These are phyloP conservation scores for Melampsora americana DNA, from an alignment of 1,284 basidiomycete genomes.

Conservation along the genomic window DNA sequence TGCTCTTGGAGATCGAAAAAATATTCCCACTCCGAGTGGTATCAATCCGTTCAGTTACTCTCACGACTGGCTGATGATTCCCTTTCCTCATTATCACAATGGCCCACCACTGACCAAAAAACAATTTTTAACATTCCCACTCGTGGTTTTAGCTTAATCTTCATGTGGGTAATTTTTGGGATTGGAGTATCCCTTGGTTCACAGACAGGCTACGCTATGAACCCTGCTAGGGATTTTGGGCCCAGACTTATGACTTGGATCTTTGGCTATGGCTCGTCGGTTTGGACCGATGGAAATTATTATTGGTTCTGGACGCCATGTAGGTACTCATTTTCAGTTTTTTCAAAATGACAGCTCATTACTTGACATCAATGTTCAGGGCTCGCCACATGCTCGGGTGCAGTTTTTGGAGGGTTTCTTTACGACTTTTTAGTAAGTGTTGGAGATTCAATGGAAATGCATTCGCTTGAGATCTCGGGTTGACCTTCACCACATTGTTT, in stretches of 20 bases:
- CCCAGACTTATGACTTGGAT: constrained; percentile 23
- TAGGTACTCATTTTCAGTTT: constrained; percentile 8
- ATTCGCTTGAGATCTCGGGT: no score
- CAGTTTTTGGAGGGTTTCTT: constrained; percentile 23
- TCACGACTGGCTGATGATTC: not conserved
- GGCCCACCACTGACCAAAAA: not conserved
- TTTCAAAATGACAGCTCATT: not conserved
- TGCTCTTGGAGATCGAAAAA: constrained; percentile 27
- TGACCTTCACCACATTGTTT: no score
- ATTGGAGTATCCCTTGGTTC: constrained; percentile 22
- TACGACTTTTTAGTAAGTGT: constrained; percentile 33
- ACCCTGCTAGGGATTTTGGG: constrained; percentile 20
- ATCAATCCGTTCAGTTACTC: constrained; percentile 22
- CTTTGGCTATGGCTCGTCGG: constrained; percentile 26
- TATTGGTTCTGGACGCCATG: constrained; percentile 44
- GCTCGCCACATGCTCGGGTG: constrained; percentile 24
- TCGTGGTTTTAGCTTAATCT: not conserved
- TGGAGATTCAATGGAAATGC: not conserved
- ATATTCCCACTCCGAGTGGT: constrained; percentile 14
- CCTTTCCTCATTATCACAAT: not conserved
- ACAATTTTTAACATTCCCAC: not conserved
- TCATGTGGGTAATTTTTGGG: constrained; percentile 31
- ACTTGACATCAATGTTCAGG: not conserved
- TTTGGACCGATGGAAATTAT: constrained; percentile 33
- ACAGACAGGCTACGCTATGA: constrained; percentile 31